Evolutionary conservation across 2,329 filamentous ascomycete genomes (phyloP), one percentile per base, ranked within the genome.

Genomic region (Ophiocordyceps camponoti-leonardi): DNA sequence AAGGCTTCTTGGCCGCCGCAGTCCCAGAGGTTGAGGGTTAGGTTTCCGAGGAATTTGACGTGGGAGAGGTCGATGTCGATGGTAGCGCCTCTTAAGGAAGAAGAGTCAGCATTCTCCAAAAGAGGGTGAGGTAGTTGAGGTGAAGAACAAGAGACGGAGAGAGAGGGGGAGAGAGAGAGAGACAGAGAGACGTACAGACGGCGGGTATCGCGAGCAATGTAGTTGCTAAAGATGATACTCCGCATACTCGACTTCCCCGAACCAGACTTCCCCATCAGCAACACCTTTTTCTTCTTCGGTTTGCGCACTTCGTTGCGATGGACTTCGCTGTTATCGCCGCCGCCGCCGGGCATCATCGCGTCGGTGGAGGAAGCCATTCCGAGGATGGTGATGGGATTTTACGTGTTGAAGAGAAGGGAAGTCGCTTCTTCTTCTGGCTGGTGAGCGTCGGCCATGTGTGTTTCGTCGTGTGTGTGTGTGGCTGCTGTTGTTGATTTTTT

Each of bases 61-160:
- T 95, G 92, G 50, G 87, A 95, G 57, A 96, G 84, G 65, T 98
- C 92, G 49, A 98, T 92, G 61, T 98, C 92, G 60, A 98, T 96
- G 13, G 92, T 98, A 1, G 92, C 92, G 53, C 92, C 92, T 46
- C 73, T 77, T n/a, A n/a, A n/a, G n/a, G 2, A 19, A 11, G 11
- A 19, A 20, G 4, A 23, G 22, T 23, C 22, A 23, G 22, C 22
- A 4, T 23, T 6, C 4, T 23, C 22, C 22, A n/a, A n/a, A n/a
- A n/a, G n/a, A n/a, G 22, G n/a, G 14, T n/a, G n/a, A 19, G n/a
- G n/a, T 13, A 43, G 42, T 6, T n/a, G n/a, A 20, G 42, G n/a
- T n/a, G n/a, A n/a, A 31, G n/a, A n/a, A 30, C 1, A 40, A 11
- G 30, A 18, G 26, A 45, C n/a, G 7, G 33, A 10, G 16, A 14